Conservation (phyloP, 768 basidiomycete species). For the Coprinopsis sp. region DNA sequence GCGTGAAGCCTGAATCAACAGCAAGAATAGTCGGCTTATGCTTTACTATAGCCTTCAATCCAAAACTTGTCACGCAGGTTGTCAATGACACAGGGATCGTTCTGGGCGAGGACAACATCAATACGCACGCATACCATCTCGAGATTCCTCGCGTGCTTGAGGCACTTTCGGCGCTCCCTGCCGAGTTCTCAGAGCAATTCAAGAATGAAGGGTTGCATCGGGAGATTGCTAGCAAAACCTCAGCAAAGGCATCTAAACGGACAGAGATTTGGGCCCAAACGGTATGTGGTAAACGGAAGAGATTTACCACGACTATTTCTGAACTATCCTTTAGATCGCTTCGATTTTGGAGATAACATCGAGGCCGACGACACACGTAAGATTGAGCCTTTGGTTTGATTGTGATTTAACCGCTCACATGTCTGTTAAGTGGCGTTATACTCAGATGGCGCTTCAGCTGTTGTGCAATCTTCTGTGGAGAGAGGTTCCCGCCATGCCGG, state of each 20-base stretch:
- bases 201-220: constrained; percentile 40
- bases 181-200: constrained; percentile 43
- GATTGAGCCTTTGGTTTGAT: constrained; percentile 21
- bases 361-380: constrained; percentile 66
- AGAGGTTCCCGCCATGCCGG: constrained; percentile 50
- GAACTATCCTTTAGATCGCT: constrained; percentile 38
- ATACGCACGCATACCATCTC: constrained; percentile 57
- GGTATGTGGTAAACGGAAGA: constrained; percentile 28
- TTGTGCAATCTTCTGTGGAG: constrained; percentile 58
- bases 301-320: constrained; percentile 2
- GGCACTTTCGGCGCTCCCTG: constrained; percentile 43
- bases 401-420: constrained; percentile 11
- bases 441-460: constrained; percentile 65
- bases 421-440: constrained; percentile 68
- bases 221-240: constrained; percentile 39
- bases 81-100: constrained; percentile 57
- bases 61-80: constrained; percentile 65
- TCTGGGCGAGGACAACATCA: constrained; percentile 60
- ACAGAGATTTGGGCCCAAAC: constrained; percentile 44
- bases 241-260: constrained; percentile 39
- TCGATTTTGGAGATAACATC: constrained; percentile 57
- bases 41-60: constrained; percentile 55
- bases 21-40: background rate
- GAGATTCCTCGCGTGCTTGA: constrained; percentile 42
- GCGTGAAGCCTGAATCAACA: background rate